phyloP scores from a whole-genome alignment of 164 flowering plant species.

The Nelumbo lutea region DNA sequence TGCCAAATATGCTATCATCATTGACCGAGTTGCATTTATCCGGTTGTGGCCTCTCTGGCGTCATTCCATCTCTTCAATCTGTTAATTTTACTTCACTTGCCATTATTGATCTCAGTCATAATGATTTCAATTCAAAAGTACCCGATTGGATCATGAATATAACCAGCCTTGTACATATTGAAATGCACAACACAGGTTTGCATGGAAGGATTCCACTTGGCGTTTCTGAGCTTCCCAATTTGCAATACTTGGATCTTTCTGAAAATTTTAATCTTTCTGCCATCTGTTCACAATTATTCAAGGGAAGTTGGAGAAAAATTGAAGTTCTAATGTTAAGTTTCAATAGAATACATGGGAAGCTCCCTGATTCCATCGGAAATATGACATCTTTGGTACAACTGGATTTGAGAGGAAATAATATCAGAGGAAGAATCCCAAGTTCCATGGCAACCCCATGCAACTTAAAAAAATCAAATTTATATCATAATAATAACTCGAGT shows the following conservation, averaged over 20 bases:
- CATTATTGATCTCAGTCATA: slow-evolving; percentile 28
- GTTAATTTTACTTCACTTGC: slow-evolving; percentile 30
- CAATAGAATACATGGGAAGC: slow-evolving; percentile 28
- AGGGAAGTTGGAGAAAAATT: slow-evolving; percentile 6
- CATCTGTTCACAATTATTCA: neutral
- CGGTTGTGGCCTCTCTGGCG: slow-evolving; percentile 13
- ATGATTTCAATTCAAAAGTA: slow-evolving; percentile 20
- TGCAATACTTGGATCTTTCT: slow-evolving; percentile 19
- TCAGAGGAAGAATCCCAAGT: slow-evolving; percentile 27
- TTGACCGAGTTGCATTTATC: slow-evolving; percentile 23
- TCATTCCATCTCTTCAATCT: slow-evolving; percentile 9
- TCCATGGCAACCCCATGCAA: slow-evolving; percentile 30
- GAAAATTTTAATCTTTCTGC: slow-evolving; percentile 15
- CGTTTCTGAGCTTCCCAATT: slow-evolving; percentile 24
- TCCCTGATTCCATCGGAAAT: slow-evolving; percentile 29
- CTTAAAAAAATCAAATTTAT: slow-evolving; percentile 13
- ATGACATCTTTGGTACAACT: slow-evolving; percentile 20
- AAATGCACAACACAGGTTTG: slow-evolving; percentile 15
- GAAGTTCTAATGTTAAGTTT: slow-evolving; percentile 17
- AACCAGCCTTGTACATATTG: slow-evolving; percentile 17
- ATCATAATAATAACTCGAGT: slow-evolving; percentile 21
- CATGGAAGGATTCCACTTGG: slow-evolving; percentile 33
- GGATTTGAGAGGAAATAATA: slow-evolving; percentile 11
- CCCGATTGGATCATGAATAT: slow-evolving; percentile 27
- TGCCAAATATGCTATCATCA: slow-evolving; percentile 14